Percentiles rank a stretch among this genome's conserved stretches.
Evolutionary conservation across 345 rosid species (phyloP).

Genomic region (Eucalyptus pumila): DNA sequence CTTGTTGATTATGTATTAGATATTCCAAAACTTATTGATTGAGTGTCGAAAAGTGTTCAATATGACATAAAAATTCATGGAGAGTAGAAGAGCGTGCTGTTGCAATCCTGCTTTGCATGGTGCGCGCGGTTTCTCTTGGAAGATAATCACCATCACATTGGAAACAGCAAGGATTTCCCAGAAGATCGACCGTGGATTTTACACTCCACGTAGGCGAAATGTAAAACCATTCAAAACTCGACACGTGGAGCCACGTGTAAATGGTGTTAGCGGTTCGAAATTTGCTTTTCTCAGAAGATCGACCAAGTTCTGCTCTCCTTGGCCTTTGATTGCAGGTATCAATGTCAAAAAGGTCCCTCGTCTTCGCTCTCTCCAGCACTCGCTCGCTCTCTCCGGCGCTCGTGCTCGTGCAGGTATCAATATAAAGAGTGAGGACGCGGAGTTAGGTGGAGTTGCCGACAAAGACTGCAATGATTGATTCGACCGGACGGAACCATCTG

Average conservation of each 20-base stretch:
- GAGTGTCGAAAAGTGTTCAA: rapidly evolving
- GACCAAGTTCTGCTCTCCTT: neutral
- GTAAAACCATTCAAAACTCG: too few relatives aligned
- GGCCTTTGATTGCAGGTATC: too few relatives aligned
- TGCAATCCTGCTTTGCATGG: neutral
- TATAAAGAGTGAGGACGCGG: neutral
- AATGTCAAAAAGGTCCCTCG: too few relatives aligned
- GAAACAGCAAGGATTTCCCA: neutral
- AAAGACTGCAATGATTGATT: neutral
- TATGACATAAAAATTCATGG: too few relatives aligned
- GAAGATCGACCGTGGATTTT: neutral
- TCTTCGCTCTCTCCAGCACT: too few relatives aligned
- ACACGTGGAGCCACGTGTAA: too few relatives aligned
- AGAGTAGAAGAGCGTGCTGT: neutral
- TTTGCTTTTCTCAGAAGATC: neutral
- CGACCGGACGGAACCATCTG: neutral
- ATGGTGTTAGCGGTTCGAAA: too few relatives aligned
- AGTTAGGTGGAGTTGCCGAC: neutral
- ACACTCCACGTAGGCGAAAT: too few relatives aligned
- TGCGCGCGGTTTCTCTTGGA: neutral
- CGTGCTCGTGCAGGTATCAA: too few relatives aligned
- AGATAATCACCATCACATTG: neutral
- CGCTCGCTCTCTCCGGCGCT: too few relatives aligned
- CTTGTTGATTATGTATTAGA: too few relatives aligned
- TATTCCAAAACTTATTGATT: too few relatives aligned